phyloP scores from a whole-genome alignment of 148 eudicot species.

The Selenicereus undatus region DNA sequence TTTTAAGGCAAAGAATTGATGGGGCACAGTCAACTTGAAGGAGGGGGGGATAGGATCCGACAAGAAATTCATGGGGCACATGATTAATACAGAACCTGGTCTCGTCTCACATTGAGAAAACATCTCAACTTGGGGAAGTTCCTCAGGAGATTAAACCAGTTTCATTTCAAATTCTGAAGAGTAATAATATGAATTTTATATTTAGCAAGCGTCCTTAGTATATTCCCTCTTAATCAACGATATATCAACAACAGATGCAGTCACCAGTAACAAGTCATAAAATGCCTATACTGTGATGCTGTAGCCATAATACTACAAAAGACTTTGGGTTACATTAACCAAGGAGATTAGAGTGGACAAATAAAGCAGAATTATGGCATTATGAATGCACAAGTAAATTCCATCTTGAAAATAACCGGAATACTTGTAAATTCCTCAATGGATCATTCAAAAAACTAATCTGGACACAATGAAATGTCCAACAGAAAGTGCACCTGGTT shows the following conservation, averaged over 20 bases:
- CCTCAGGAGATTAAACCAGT: not conserved
- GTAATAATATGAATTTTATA: too few relatives aligned
- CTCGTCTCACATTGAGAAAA: not conserved
- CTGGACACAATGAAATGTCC: not conserved
- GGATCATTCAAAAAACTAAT: not conserved
- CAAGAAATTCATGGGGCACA: not conserved
- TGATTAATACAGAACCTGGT: not conserved
- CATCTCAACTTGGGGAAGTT: not conserved
- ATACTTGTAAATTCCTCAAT: not conserved
- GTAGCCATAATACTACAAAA: not conserved
- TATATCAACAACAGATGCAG: too few relatives aligned
- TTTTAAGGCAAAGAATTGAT: not conserved
- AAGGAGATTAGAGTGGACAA: not conserved
- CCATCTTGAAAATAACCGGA: not conserved
- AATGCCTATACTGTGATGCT: not conserved
- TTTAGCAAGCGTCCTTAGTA: too few relatives aligned
- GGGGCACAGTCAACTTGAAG: not conserved
- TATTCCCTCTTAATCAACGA: too few relatives aligned
- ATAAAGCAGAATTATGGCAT: not conserved
- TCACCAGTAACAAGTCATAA: not conserved
- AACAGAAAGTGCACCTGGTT: conserved; percentile 64
- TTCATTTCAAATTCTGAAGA: not conserved
- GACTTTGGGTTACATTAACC: not conserved
- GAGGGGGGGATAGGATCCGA: not conserved
- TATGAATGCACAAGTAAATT: not conserved